Conservation (phyloP, 345 rosid species). For the Syzygium grande region DNA sequence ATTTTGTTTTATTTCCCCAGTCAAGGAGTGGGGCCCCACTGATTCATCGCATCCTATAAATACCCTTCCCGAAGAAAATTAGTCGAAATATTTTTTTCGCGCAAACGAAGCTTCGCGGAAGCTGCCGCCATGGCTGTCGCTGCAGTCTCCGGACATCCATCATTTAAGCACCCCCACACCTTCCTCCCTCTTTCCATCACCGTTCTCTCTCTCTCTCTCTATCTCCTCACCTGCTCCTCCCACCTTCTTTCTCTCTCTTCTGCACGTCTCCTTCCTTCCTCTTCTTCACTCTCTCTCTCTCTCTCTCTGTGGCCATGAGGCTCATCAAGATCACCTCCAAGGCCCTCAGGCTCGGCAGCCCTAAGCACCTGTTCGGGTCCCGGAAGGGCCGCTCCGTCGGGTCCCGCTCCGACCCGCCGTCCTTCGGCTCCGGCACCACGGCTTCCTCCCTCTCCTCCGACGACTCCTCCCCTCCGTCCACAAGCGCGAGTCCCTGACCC, state of each 20-base stretch:
- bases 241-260: not conserved
- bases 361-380: conserved; percentile 51
- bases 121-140: conserved; percentile 45
- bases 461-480: conserved; percentile 15
- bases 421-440: conserved; percentile 34
- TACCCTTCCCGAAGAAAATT: not conserved
- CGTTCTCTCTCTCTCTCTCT: conserved; percentile 1
- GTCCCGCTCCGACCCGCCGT: not conserved
- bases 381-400: conserved; percentile 22
- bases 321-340: conserved; percentile 34
- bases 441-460: conserved; percentile 57
- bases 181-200: conserved; percentile 16
- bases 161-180: conserved; percentile 37
- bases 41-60: not conserved
- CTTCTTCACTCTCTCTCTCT: not conserved
- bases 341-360: conserved; percentile 42
- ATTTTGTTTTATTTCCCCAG: not conserved
- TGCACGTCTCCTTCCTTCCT: too few relatives aligned
- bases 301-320: not conserved
- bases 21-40: not conserved
- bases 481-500: conserved; percentile 26
- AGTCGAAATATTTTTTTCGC: not conserved
- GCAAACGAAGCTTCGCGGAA: conserved; percentile 77
- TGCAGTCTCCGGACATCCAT: not conserved
- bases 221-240: conserved; percentile 5